A percentile compares a stretch with the other conserved stretches of the same genome.
phyloP scores from a whole-genome alignment of 202 grass and related monocot species.

The Cymbopogon flexuosus region DNA sequence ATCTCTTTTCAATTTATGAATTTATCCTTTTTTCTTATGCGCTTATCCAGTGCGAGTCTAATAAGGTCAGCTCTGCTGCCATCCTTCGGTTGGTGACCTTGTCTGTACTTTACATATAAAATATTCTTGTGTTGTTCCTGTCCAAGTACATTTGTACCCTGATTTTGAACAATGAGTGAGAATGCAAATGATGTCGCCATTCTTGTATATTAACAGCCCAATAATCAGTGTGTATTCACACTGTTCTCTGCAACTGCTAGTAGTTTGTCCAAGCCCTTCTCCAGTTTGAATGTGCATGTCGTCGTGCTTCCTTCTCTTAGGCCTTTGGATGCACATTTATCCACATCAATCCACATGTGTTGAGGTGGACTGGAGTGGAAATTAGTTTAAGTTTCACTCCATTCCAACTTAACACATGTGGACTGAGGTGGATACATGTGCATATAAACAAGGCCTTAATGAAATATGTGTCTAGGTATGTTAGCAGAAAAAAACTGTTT shows the following conservation, averaged over 20 bases:
- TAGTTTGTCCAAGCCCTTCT: not conserved
- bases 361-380: too few relatives aligned
- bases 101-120: not conserved
- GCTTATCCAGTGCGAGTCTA: not conserved
- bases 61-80: constrained; percentile 8
- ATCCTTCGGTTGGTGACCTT: not conserved
- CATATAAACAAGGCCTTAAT: too few relatives aligned
- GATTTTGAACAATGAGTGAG: not conserved
- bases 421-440: too few relatives aligned
- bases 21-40: not conserved
- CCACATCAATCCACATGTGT: too few relatives aligned
- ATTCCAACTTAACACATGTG: too few relatives aligned
- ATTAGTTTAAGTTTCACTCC: too few relatives aligned
- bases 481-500: not conserved
- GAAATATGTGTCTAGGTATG: too few relatives aligned
- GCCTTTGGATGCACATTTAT: too few relatives aligned
- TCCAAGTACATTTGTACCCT: not conserved
- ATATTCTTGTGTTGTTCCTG: not conserved
- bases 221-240: not conserved
- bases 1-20: not conserved
- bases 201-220: not conserved
- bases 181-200: not conserved
- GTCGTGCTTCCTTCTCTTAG: not conserved
- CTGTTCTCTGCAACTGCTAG: not conserved
- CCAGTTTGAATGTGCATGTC: not conserved